Percentiles rank a stretch among this genome's conserved stretches.
Evolutionary conservation across 805 yeast genomes (phyloP).

Genomic region (Starmerella scarabaei): DNA sequence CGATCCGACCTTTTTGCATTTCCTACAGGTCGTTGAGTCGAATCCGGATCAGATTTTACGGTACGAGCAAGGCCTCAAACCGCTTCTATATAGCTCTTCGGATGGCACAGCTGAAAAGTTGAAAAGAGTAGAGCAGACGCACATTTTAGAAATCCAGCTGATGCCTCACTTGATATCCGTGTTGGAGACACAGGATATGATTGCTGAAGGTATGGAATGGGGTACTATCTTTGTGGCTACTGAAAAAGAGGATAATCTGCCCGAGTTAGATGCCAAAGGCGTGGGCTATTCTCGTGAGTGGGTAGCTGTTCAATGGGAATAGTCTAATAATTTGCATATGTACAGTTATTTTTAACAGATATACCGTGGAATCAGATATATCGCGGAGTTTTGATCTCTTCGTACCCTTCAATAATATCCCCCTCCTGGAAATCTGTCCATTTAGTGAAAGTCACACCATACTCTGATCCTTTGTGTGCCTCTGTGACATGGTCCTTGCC

Average conservation of each 20-base stretch:
- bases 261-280: constrained; percentile 40
- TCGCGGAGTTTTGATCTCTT: constrained; percentile 47
- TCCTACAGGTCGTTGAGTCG: constrained; percentile 59
- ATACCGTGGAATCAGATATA: constrained; percentile 23
- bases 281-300: constrained; percentile 76
- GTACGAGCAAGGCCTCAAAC: constrained; percentile 67
- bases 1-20: constrained; percentile 68
- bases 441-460: constrained; percentile 61
- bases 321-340: background rate
- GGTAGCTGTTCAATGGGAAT: constrained; percentile 82
- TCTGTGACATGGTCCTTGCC: constrained; percentile 67
- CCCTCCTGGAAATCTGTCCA: constrained; percentile 65
- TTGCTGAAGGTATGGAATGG: constrained; percentile 88
- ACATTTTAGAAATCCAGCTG: constrained; percentile 68
- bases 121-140: constrained; percentile 25
- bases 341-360: constrained; percentile 29
- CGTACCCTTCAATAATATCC: constrained; percentile 61
- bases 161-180: constrained; percentile 90
- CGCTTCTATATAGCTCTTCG: constrained; percentile 52
- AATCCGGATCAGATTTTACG: constrained; percentile 82
- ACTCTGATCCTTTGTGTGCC: constrained; percentile 75
- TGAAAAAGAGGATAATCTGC: constrained; percentile 51
- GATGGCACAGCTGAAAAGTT: constrained; percentile 42
- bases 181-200: constrained; percentile 41
- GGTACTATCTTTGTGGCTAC: constrained; percentile 82